A percentile compares a stretch with the other conserved stretches of the same genome.
These are phyloP conservation scores for Coniochaeta hoffmannii DNA, from an alignment of 2,329 filamentous ascomycete genomes.

Conservation along the genomic window DNA sequence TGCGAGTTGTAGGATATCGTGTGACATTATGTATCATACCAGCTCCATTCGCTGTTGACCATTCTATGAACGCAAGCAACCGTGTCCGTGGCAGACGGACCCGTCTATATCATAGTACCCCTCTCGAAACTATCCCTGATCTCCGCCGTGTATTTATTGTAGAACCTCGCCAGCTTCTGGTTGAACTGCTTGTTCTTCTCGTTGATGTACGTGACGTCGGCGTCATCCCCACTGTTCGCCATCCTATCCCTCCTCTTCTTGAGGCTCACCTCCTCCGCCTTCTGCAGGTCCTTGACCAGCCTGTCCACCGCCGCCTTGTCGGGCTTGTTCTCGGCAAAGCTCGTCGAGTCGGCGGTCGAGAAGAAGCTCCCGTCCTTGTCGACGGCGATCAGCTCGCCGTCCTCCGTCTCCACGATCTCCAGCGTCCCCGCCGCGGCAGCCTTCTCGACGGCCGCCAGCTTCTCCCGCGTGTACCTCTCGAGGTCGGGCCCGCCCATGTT, in stretches of 20 bases:
- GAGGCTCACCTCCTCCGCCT: slow-evolving; percentile 78
- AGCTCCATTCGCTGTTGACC: slow-evolving; percentile 11
- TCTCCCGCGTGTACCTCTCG: slow-evolving; percentile 80
- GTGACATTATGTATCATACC: slow-evolving; percentile 19
- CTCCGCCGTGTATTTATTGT: slow-evolving; percentile 97
- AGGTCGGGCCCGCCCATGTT: slow-evolving; percentile 67
- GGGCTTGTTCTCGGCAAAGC: slow-evolving; percentile 79
- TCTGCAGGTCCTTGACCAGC: slow-evolving; percentile 76
- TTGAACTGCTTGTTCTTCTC: slow-evolving; percentile 99
- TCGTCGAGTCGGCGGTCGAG: slow-evolving; percentile 74
- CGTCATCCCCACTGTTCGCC: slow-evolving; percentile 71
- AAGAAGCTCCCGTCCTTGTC: slow-evolving; percentile 90
- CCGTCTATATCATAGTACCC: slow-evolving; percentile 76
- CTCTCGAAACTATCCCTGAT: slow-evolving; percentile 97
- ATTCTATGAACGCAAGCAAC: neutral
- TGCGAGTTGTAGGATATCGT: neutral
- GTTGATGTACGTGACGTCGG: slow-evolving; percentile 97
- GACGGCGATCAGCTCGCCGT: slow-evolving; percentile 88
- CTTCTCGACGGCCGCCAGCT: slow-evolving; percentile 75
- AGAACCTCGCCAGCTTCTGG: slow-evolving; percentile 90
- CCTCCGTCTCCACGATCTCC: slow-evolving; percentile 91
- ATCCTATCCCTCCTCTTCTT: slow-evolving; percentile 81
- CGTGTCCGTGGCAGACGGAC: too few relatives aligned
- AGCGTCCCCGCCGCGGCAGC: slow-evolving; percentile 78
- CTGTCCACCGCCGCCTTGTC: slow-evolving; percentile 82